Base-by-base conservation (phyloP, 73 alveolate genomes). In the Urostyla sp. region DNA sequence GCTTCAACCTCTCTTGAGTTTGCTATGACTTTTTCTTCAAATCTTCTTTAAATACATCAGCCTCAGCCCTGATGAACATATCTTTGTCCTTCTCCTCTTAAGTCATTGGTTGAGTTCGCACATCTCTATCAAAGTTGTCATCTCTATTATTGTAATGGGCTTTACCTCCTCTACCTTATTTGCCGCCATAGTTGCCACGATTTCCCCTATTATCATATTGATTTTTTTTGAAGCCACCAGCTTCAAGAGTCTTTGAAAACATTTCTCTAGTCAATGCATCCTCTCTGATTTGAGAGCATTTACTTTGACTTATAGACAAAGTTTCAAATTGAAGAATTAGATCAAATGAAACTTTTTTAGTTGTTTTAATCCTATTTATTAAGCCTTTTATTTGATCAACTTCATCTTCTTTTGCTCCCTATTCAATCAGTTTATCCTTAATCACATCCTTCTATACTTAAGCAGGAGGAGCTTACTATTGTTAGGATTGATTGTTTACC, bases 21-120 rank as follows among this genome's bases (percentile, higher is more conserved):
- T 37, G 27, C 24, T 10, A 5, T 24, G 51, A 21, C 44, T 63
- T 60, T 23, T 37, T 8, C 7, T 18, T n/a, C 20, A 63, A 31
- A 43, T 63, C 44, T 38, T 5, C 15, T 24, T 63, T 13, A 10
- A 63, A 32, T 63, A 43, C 58, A 63, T 63, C 79, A 1, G 79
- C 53, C n/a, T 38, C 6, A 13, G 58, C 61, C 28, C 79, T 63
- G 15, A 32, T 6, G 61, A 50, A 50, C 6, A 16, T 13, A 50
- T 50, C 61, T 50, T 50, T 26, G 61, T 50, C 23, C 61, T 50
- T 50, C 52, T 40, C 15, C 18, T 15, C 52, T 40, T 10, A 15
- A 10, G 15, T 40, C 18, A 40, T 40, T 10, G 52, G 52, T 40
- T 10, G 15, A 40, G 52, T 40, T 40, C 18, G 10, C 15, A 40